Percentiles rank a stretch among this genome's conserved stretches.
These are phyloP conservation scores for Cercospora citrullina DNA, from an alignment of 2,329 filamentous ascomycete species.

Conservation along the genomic window DNA sequence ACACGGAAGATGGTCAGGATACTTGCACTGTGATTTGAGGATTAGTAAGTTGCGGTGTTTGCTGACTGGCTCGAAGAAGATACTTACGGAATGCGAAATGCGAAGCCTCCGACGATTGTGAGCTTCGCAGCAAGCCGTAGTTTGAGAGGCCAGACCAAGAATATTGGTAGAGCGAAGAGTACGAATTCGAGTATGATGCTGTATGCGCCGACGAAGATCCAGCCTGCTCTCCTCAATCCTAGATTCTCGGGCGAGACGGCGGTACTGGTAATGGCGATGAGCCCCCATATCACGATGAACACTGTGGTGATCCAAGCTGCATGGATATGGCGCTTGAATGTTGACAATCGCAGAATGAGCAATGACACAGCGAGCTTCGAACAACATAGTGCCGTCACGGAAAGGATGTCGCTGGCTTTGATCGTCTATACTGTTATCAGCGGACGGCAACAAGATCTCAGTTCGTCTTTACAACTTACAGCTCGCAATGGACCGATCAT, in stretches of 20 bases:
- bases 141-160: slow-evolving; percentile 21
- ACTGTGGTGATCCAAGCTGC: slow-evolving; percentile 15
- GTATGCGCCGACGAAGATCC: slow-evolving; percentile 21
- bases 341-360: slow-evolving; percentile 21
- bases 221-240: slow-evolving; percentile 3
- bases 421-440: slow-evolving; percentile 12
- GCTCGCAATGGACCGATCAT: neutral
- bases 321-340: slow-evolving; percentile 19
- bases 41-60: neutral
- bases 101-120: slow-evolving; percentile 21
- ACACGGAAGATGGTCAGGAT: slow-evolving; percentile 12
- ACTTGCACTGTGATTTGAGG: slow-evolving; percentile 10
- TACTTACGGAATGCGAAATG: slow-evolving; percentile 23
- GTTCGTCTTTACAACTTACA: neutral
- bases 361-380: slow-evolving; percentile 24
- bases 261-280: slow-evolving; percentile 1
- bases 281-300: slow-evolving; percentile 16
- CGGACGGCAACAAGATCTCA: neutral
- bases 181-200: slow-evolving; percentile 20
- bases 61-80: neutral
- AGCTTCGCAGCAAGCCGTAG: slow-evolving; percentile 19
- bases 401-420: slow-evolving; percentile 19
- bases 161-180: slow-evolving; percentile 20
- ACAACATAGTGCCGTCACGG: slow-evolving; percentile 15
- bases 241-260: neutral